Percentiles rank a stretch among this genome's conserved stretches.
These are phyloP conservation scores for Fereydounia khargensis DNA, from an alignment of 1,284 basidiomycete genomes.

Conservation along the genomic window DNA sequence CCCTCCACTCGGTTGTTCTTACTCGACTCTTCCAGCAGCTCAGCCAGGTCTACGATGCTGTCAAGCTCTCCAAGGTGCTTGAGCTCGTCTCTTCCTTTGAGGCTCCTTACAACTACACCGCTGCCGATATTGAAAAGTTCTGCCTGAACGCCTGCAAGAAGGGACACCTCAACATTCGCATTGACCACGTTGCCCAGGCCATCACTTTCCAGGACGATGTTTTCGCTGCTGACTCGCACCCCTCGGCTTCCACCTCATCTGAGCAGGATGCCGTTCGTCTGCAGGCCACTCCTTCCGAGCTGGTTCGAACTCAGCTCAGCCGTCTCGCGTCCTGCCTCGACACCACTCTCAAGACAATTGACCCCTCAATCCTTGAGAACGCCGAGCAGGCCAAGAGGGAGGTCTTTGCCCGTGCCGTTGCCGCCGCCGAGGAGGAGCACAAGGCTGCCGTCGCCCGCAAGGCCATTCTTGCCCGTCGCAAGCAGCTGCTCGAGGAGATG, in stretches of 20 bases:
- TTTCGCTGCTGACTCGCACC: conserved; percentile 51
- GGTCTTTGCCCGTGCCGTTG: conserved; percentile 48
- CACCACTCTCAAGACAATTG: conserved; percentile 48
- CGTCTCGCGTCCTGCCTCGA: conserved; percentile 53
- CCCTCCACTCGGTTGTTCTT: conserved; percentile 86
- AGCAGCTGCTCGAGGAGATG: conserved; percentile 84
- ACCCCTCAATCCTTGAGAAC: conserved; percentile 31
- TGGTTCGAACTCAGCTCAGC: conserved; percentile 55
- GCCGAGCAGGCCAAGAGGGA: conserved; percentile 42
- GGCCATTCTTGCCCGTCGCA: conserved; percentile 74
- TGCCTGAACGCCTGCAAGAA: conserved; percentile 86
- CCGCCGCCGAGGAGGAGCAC: conserved; percentile 51
- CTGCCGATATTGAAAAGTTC: conserved; percentile 64
- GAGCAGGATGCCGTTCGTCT: conserved; percentile 49
- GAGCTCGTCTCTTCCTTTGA: conserved; percentile 55
- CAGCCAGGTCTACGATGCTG: conserved; percentile 87
- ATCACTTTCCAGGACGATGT: conserved; percentile 80
- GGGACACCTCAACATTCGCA: conserved; percentile 80
- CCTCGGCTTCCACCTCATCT: conserved; percentile 30
- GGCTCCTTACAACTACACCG: conserved; percentile 50
- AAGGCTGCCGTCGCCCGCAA: conserved; percentile 51
- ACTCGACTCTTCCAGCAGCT: conserved; percentile 91
- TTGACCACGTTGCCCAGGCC: conserved; percentile 84
- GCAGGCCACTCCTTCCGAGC: conserved; percentile 52
- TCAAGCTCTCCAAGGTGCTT: conserved; percentile 63